These are phyloP conservation scores for Entonaema liquescens DNA, from an alignment of 495 filamentous ascomycete species.

Conservation along the genomic window DNA sequence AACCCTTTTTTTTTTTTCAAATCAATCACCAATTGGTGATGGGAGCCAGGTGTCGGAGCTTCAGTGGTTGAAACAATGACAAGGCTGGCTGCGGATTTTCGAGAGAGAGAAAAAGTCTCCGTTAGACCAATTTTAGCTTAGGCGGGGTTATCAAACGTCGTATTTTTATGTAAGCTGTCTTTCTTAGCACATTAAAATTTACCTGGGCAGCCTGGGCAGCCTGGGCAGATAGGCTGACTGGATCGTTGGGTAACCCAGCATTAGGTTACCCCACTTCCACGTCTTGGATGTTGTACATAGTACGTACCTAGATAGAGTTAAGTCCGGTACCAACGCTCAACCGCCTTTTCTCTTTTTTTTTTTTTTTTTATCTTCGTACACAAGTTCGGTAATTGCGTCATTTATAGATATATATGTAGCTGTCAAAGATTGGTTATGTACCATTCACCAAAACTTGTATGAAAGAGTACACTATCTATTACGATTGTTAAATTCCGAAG, in stretches of 20 bases:
- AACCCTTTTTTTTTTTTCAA: constrained; percentile 4
- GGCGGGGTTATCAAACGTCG: neutral
- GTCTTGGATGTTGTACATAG: neutral
- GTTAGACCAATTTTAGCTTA: neutral
- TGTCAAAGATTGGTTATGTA: neutral
- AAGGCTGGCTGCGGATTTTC: constrained; percentile 17
- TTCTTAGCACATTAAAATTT: neutral
- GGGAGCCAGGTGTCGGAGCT: constrained; percentile 28
- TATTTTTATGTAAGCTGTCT: neutral
- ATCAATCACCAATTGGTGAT: constrained; percentile 29
- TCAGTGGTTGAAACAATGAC: constrained; percentile 14
- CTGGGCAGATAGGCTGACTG: too few species aligned
- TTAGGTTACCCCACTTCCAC: neutral
- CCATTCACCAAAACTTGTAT: neutral
- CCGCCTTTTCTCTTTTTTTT: too few species aligned
- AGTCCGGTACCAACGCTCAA: neutral
- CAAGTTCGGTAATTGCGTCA: neutral
- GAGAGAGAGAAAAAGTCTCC: neutral
- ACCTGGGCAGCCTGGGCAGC: neutral
- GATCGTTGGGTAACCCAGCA: neutral
- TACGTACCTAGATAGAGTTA: neutral
- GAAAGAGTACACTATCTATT: neutral
- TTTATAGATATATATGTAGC: too few species aligned
- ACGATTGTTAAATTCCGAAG: neutral
- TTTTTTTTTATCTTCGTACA: too few species aligned